Evolutionary conservation across 2,329 filamentous ascomycete genomes (phyloP), one percentile per base, ranked within the genome.

Genomic region (Didymella arachidicola): DNA sequence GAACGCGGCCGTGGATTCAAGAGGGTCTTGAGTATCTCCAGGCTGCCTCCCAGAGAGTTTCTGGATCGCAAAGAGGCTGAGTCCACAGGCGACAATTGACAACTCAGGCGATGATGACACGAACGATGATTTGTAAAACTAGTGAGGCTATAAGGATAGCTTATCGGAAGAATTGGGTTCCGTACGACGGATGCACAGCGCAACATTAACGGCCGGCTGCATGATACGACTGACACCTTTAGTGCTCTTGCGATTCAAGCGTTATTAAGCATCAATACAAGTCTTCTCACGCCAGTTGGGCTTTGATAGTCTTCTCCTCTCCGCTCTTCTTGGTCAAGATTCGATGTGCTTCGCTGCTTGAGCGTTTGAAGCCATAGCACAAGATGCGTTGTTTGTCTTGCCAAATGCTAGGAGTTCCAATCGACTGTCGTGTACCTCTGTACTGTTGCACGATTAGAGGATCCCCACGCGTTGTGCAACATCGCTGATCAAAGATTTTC

Each of bases 91-190:
- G 22, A 22, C 22, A 22, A 3, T 22, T 2, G 22, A 22, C 22
- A 3, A 22, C 18, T 60, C 12, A 70, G 54, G 53, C 55, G 43
- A 69, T 51, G 67, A 71, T 59, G 59, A 53, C 52, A 70, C 61
- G 61, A 70, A 59, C 57, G 50, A 72, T 58, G 66, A 63, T 18
- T 54, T 43, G 57, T 25, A 53, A 53, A 56, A 32, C 14, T 53
- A 39, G 52, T 36, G 47, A 44, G 38, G 34, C 44, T 30, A 34
- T 39, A 19, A 49, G 38, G 34, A 34, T 39, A 22, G 25, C 49
- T 29, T 52, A 52, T 53, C 34, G 45, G 26, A 43, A 38, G 29
- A 38, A 30, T 22, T 25, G 39, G 29, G 7, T 7, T 36, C 16
- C 22, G 53, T 54, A 34, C 16, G 44, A 54, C 43, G 39, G 29